Base-by-base conservation (phyloP, 768 basidiomycete genomes). In the Boletus pseudo-olivaceus region DNA sequence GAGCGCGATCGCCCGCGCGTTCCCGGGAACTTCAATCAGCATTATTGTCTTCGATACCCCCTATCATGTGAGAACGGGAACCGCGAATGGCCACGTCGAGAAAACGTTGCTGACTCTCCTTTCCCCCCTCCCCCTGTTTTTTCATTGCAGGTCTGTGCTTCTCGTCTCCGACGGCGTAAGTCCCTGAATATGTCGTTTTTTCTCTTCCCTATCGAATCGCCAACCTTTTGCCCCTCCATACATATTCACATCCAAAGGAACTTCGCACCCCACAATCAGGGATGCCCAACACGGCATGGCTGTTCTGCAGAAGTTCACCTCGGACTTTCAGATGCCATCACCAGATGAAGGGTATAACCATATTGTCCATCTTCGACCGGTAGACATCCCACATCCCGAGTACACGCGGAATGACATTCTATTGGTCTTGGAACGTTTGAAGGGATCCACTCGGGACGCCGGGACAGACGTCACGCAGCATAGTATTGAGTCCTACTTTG, bases 21-120 rank as follows among this genome's bases (percentile, higher is more conserved):
- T 83, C 64, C 82, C 84, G 49, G 80, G 77, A 54, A 84, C 80
- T 47, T 70, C 73, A 49, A 74, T 87, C 55, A 89, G 87, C 82
- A 80, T 87, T 71, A 79, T 92, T 72, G 83, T 87, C 58, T 89
- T 90, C 60, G 84, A 90, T 66, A 87, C 82, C 5, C 85, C 87
- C 55, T 85, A 87, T 71, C 78, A 87, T 71, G 88, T 89, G 62
- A 75, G 78, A 62, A 56, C 56, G 51, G 58, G 37, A 35, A 23
- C 43, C 46, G 45, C 49, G 19, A 19, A 30, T 26, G 23, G 40
- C 30, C 51, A 42, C 34, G 32, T 45, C 45, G 43, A 37, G 35
- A 56, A 43, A 55, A 52, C 37, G 47, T 46, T 54, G 32, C 59
- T 63, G 49, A 60, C 38, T 17, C 46, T 45, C 60, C 41, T 62